These are phyloP conservation scores for Sedum album DNA, from an alignment of 164 flowering plant genomes.

Conservation along the genomic window DNA sequence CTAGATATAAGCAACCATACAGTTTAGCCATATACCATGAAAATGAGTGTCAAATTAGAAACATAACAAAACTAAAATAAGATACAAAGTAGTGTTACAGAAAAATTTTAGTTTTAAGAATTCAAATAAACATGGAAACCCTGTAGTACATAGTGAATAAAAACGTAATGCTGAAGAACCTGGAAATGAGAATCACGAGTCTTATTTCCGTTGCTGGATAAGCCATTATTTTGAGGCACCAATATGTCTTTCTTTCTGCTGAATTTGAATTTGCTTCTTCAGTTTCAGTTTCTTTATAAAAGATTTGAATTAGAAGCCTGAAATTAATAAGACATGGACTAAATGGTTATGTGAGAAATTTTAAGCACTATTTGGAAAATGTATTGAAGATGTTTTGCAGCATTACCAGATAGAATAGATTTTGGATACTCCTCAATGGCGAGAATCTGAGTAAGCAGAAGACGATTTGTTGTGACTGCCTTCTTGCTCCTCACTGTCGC, in stretches of 20 bases:
- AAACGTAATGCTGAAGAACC: neutral
- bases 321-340: neutral
- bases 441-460: slow-evolving; percentile 87
- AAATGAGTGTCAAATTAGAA: neutral
- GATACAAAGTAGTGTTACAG: neutral
- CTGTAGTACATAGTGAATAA: neutral
- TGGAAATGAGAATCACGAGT: neutral
- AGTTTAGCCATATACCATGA: too few relatives aligned
- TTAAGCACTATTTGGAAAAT: neutral
- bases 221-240: neutral
- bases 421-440: slow-evolving; percentile 52
- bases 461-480: slow-evolving; percentile 66
- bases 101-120: neutral
- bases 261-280: slow-evolving; percentile 5
- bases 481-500: slow-evolving; percentile 81
- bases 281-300: neutral
- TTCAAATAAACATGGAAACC: neutral
- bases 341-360: neutral
- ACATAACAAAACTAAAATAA: neutral
- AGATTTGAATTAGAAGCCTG: neutral
- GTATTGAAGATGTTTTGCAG: neutral
- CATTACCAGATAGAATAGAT: slow-evolving; percentile 20
- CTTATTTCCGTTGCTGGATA: neutral
- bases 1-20: neutral
- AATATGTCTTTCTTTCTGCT: slow-evolving; percentile 8